Evolutionary conservation across 129 eudicot species (phyloP), one percentile per base, ranked within the genome.

Genomic region (Flaveria linearis): DNA sequence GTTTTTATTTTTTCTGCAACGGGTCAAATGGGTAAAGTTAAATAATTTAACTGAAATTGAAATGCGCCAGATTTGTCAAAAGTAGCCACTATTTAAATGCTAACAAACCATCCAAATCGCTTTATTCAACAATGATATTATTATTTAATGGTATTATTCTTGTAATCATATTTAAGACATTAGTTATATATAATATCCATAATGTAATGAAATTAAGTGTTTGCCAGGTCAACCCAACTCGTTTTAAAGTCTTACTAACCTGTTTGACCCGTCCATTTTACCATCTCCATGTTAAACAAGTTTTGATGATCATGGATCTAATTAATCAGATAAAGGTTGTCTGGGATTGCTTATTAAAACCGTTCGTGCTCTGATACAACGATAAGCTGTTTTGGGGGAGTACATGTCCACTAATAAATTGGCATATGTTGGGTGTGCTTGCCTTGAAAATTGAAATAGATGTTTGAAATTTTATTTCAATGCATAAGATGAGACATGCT

Each of bases 171-270:
- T 12, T 25, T 11, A 26, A 12, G n/a, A 25, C 18, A 26, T 13
- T 25, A 61, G 68, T 28, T 61, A 61, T 61, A 23, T 61, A 26
- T 61, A 61, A 13, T 20, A 57, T 57, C 64, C 36, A 57, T 20
- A 12, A 26, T 9, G 2, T 10, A 26, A 61, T 25, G 67, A 61
- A 25, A 23, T 3, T 26, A 62, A 26, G 42, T 28, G 43, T 28
- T 62, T 18, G 2, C 12, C 12, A 3, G 68, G 30, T 30, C 68
- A 62, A 62, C 68, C 43, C 42, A 30, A 30, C 36, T 5, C 36
- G 36, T 30, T 20, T 20, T 20, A 20, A 20, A 20, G 22, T 20
- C 22, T 20, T 20, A 20, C 22, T 20, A 30, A 30, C 36, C 36
- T 4, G 36, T 30, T 30, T 30, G 36, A 30, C 36, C 5, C 36